A percentile compares a stretch with the other conserved stretches of the same genome.
Conservation (phyloP, 2,329 filamentous ascomycete species). For the Blastomyces silverae region DNA sequence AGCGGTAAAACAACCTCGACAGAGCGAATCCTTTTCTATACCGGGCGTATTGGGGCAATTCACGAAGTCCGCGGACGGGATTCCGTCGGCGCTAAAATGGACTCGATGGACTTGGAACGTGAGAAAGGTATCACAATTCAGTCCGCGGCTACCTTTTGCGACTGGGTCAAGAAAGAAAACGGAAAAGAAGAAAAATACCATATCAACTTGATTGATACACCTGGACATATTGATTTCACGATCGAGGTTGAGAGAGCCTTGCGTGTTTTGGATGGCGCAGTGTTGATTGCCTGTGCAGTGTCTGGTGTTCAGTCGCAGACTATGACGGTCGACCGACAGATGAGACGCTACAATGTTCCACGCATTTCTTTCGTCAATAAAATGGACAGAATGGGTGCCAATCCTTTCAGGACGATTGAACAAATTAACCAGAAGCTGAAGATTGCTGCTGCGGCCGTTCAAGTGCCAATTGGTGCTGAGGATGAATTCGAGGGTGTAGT, state of each 20-base stretch:
- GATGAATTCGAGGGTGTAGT: constrained; percentile 89
- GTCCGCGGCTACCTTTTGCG: constrained; percentile 93
- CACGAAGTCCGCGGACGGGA: constrained; percentile 90
- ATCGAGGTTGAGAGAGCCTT: constrained; percentile 96
- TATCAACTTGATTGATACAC: constrained; percentile 97
- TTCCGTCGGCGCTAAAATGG: constrained; percentile 96
- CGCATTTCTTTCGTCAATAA: constrained; percentile 97
- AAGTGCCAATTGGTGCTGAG: constrained; percentile 88
- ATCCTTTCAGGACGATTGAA: constrained; percentile 94
- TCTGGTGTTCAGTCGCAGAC: constrained; percentile 97
- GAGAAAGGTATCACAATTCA: constrained; percentile 99
- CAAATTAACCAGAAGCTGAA: constrained; percentile 97
- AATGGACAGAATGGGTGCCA: constrained; percentile 98
- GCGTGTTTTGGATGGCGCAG: constrained; percentile 88
- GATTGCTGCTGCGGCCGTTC: constrained; percentile 84
- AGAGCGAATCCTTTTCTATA: constrained; percentile 96
- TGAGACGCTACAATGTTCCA: constrained; percentile 96
- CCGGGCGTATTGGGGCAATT: constrained; percentile 90
- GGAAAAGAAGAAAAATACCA: constrained; percentile 88
- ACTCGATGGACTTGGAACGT: constrained; percentile 97
- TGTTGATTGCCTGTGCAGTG: constrained; percentile 97
- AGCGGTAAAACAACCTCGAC: constrained; percentile 96
- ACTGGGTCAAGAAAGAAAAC: constrained; percentile 84
- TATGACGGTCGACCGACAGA: constrained; percentile 95
- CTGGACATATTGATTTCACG: constrained; percentile 97